phyloP scores from a whole-genome alignment of 2,329 filamentous ascomycete species.

The Aureobasidium sp. region DNA sequence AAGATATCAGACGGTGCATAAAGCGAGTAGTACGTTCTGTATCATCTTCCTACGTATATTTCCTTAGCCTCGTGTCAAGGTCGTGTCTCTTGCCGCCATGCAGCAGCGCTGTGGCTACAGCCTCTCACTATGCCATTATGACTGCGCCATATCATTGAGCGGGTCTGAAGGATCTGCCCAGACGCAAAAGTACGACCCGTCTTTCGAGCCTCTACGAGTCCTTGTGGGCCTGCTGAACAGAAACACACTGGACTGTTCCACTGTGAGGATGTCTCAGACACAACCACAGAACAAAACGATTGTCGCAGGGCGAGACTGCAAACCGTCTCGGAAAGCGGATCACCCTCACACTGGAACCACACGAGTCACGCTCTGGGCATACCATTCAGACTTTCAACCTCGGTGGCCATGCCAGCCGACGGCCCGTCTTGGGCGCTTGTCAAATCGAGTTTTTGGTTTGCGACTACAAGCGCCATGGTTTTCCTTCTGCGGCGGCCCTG shows the following conservation, averaged over 20 bases:
- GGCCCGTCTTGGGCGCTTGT: constrained; percentile 1
- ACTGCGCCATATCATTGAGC: background rate
- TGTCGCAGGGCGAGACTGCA: constrained; percentile 7
- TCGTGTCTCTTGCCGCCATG: background rate
- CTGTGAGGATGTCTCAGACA: constrained; percentile 3
- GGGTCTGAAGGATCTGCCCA: constrained; percentile 9
- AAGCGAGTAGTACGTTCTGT: background rate
- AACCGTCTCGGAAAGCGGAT: background rate
- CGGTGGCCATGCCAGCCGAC: background rate
- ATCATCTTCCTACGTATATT: background rate
- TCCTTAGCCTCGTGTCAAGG: background rate
- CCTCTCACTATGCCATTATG: background rate
- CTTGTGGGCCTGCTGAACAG: background rate
- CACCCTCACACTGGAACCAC: background rate
- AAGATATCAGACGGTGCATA: background rate
- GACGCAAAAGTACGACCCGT: background rate
- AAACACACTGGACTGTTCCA: background rate
- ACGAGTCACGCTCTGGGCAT: constrained; percentile 1
- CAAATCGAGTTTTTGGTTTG: background rate
- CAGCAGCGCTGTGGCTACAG: background rate
- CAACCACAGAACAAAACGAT: background rate
- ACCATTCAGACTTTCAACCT: background rate
- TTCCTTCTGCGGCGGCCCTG: background rate
- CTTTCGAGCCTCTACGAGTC: background rate
- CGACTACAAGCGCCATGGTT: constrained; percentile 5